These are phyloP conservation scores for Calonectria pseudoturangicola DNA, from an alignment of 2,329 filamentous ascomycete genomes.

Conservation along the genomic window DNA sequence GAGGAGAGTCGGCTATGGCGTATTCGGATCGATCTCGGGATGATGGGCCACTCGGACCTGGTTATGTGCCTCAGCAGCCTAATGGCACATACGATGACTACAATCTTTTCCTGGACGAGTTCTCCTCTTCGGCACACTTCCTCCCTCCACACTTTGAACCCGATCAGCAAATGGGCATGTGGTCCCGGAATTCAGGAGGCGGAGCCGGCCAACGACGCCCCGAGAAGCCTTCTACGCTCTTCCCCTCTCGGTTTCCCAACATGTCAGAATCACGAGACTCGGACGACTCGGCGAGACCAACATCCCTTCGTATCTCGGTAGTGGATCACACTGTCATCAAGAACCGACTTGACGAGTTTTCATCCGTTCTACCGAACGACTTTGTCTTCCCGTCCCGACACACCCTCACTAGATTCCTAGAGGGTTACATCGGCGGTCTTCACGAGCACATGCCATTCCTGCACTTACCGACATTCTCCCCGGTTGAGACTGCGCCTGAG, in stretches of 20 bases:
- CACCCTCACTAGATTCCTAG: conserved; percentile 80
- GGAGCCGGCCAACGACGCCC: conserved; percentile 60
- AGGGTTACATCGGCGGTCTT: conserved; percentile 82
- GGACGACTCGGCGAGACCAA: conserved; percentile 58
- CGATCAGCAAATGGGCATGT: conserved; percentile 71
- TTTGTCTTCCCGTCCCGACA: conserved; percentile 82
- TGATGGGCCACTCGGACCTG: conserved; percentile 65
- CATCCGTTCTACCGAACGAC: conserved; percentile 74
- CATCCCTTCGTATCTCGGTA: conserved; percentile 70
- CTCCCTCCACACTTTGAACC: conserved; percentile 73
- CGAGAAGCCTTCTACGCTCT: conserved; percentile 70
- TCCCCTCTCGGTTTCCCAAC: conserved; percentile 73
- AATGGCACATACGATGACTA: conserved; percentile 72
- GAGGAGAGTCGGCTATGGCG: conserved; percentile 66
- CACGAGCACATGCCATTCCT: conserved; percentile 75
- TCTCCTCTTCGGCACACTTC: conserved; percentile 72
- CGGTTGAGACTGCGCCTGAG: conserved; percentile 80
- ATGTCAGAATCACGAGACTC: conserved; percentile 71
- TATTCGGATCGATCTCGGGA: conserved; percentile 71
- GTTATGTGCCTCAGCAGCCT: conserved; percentile 56
- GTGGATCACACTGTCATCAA: conserved; percentile 74
- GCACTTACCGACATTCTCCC: conserved; percentile 79
- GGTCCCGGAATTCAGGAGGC: conserved; percentile 66
- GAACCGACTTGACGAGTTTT: conserved; percentile 77
- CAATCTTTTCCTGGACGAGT: conserved; percentile 76